These are phyloP conservation scores for Coemansia guatemalensis DNA, from an alignment of 192 early-diverging fungal genomes.

Conservation along the genomic window DNA sequence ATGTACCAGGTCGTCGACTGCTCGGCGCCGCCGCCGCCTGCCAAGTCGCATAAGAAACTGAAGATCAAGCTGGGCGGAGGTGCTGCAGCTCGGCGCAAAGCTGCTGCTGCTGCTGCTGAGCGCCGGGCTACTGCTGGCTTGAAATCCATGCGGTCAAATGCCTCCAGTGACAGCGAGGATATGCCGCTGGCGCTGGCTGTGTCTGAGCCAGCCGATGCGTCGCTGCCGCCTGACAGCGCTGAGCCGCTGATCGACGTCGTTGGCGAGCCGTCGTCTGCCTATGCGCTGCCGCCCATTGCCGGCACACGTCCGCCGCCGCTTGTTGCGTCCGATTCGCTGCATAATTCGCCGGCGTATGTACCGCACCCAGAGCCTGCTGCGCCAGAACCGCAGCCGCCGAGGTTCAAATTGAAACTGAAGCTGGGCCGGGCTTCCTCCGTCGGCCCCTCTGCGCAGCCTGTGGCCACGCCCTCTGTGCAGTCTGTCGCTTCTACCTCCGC, in stretches of 20 bases:
- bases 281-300: conserved; percentile 24
- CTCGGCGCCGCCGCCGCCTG: conserved; percentile 29
- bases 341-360: conserved; percentile 28
- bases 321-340: conserved; percentile 11
- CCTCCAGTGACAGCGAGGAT: conserved; percentile 49
- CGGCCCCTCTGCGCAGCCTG: background rate
- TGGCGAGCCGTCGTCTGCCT: conserved; percentile 1
- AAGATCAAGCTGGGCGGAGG: conserved; percentile 42
- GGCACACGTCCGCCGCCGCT: conserved; percentile 41
- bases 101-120: background rate
- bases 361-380: conserved; percentile 14
- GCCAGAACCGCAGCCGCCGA: conserved; percentile 27
- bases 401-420: conserved; percentile 48
- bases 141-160: conserved; percentile 8
- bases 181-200: conserved; percentile 34
- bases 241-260: conserved; percentile 5
- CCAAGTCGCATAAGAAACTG: conserved; percentile 28
- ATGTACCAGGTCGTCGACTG: conserved; percentile 45
- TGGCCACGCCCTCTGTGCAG: background rate
- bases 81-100: conserved; percentile 1
- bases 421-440: background rate
- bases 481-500: background rate
- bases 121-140: background rate
- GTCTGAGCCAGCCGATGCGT: background rate
- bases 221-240: conserved; percentile 1